Percentiles rank a stretch among this genome's conserved stretches.
Evolutionary conservation across 2,329 filamentous ascomycete genomes (phyloP).

Genomic region (Metarhizium sp.): DNA sequence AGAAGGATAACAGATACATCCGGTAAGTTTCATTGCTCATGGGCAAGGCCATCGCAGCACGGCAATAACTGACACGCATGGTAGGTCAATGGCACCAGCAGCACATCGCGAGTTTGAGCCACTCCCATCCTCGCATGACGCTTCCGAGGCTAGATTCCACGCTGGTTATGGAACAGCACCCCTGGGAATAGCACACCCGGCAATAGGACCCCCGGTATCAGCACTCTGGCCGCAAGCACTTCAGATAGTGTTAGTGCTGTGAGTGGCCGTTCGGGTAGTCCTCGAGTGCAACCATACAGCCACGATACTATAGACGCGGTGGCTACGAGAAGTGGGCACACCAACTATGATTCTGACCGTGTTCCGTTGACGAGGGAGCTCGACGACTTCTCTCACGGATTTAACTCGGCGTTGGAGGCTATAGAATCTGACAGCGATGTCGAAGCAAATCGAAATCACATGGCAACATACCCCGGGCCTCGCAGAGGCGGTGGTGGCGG

Average conservation of each 20-base stretch:
- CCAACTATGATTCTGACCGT: constrained; percentile 22
- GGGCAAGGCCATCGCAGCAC: not conserved
- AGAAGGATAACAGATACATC: constrained; percentile 28
- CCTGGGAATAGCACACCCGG: too few species aligned
- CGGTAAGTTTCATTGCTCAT: constrained; percentile 20
- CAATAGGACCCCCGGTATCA: too few species aligned
- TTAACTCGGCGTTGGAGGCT: constrained; percentile 29
- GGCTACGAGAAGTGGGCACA: constrained; percentile 14
- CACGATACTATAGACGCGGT: constrained; percentile 1
- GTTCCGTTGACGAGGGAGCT: constrained; percentile 30
- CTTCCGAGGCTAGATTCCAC: constrained; percentile 11
- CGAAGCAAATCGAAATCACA: constrained; percentile 8
- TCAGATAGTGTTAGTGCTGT: constrained; percentile 5
- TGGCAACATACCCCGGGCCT: constrained; percentile 13
- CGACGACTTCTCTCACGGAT: constrained; percentile 36
- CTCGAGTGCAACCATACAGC: constrained; percentile 1
- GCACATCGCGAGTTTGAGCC: constrained; percentile 17
- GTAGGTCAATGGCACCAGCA: constrained; percentile 18
- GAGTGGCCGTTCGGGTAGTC: not conserved
- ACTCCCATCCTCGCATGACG: constrained; percentile 17
- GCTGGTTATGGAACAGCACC: not conserved
- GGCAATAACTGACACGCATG: constrained; percentile 11
- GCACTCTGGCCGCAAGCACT: constrained; percentile 7
- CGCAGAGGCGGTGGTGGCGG: constrained; percentile 24
- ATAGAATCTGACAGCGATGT: constrained; percentile 20